A percentile compares a stretch with the other conserved stretches of the same genome.
These are phyloP conservation scores for Ogataea corticis DNA, from an alignment of 805 yeast species.

Conservation along the genomic window DNA sequence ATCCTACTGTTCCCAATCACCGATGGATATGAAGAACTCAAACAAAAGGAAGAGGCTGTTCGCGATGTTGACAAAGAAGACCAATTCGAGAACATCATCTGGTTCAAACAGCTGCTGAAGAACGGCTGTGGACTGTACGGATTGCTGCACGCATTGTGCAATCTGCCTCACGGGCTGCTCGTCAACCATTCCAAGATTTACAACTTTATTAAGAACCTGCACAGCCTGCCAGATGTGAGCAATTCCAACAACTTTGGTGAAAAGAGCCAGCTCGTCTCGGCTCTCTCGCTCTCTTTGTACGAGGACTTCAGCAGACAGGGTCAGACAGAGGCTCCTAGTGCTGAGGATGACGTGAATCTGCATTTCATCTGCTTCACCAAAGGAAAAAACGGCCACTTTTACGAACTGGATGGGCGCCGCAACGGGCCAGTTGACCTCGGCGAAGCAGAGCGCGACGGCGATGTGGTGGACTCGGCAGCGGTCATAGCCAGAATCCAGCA, in stretches of 20 bases:
- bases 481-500: constrained; percentile 58
- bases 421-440: constrained; percentile 72
- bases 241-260: constrained; percentile 23
- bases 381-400: constrained; percentile 54
- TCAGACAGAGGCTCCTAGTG: constrained; percentile 66
- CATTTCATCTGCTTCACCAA: constrained; percentile 80
- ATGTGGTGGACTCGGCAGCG: constrained; percentile 53
- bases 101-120: constrained; percentile 83
- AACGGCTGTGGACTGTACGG: constrained; percentile 96
- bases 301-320: constrained; percentile 51
- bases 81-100: constrained; percentile 43
- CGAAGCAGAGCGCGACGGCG: constrained; percentile 32
- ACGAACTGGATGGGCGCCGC: constrained; percentile 89
- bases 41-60: constrained; percentile 31
- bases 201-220: constrained; percentile 20
- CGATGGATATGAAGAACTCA: constrained; percentile 52
- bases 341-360: constrained; percentile 53
- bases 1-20: constrained; percentile 85
- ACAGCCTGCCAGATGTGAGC: constrained; percentile 11
- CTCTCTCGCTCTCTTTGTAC: constrained; percentile 35
- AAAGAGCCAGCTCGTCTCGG: constrained; percentile 31
- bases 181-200: constrained; percentile 36
- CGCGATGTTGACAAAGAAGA: constrained; percentile 30
- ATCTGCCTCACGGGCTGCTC: constrained; percentile 47
- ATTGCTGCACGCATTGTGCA: constrained; percentile 59